Percentiles rank a stretch among this genome's conserved stretches.
Evolutionary conservation across 192 early-diverging fungal genomes (phyloP).

Genomic region (Coemansia sp.): DNA sequence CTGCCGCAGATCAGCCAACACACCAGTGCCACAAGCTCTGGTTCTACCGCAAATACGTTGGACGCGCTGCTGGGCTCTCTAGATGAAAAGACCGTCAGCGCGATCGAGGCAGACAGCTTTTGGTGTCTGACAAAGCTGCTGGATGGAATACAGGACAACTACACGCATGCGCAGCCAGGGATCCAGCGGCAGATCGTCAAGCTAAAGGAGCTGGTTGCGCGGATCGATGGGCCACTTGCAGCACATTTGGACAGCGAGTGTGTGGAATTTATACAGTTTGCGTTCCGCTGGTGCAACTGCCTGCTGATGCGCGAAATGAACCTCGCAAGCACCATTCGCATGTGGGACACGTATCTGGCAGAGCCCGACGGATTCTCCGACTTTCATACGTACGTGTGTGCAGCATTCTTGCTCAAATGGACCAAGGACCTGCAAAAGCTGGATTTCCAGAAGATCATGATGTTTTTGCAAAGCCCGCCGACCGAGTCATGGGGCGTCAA

Average conservation of each 20-base stretch:
- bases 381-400: constrained; percentile 98
- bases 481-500: constrained; percentile 83
- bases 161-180: constrained; percentile 95
- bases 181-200: constrained; percentile 89
- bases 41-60: not conserved
- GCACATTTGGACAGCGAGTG: constrained; percentile 83
- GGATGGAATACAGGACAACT: constrained; percentile 99
- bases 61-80: constrained; percentile 24
- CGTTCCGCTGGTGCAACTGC: constrained; percentile 99
- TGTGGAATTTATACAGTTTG: constrained; percentile 98
- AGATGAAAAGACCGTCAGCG: constrained; percentile 57
- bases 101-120: constrained; percentile 93
- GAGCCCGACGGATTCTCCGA: constrained; percentile 73
- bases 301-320: constrained; percentile 95
- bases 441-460: constrained; percentile 94
- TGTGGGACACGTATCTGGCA: constrained; percentile 98
- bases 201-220: constrained; percentile 85
- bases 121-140: constrained; percentile 96
- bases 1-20: not conserved
- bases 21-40: not conserved
- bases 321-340: constrained; percentile 83
- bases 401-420: constrained; percentile 96
- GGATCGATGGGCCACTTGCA: constrained; percentile 80
- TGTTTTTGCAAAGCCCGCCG: constrained; percentile 88
- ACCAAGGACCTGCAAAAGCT: constrained; percentile 77